phyloP scores from a whole-genome alignment of 129 eudicot species.

The Ambrosia trifida region DNA sequence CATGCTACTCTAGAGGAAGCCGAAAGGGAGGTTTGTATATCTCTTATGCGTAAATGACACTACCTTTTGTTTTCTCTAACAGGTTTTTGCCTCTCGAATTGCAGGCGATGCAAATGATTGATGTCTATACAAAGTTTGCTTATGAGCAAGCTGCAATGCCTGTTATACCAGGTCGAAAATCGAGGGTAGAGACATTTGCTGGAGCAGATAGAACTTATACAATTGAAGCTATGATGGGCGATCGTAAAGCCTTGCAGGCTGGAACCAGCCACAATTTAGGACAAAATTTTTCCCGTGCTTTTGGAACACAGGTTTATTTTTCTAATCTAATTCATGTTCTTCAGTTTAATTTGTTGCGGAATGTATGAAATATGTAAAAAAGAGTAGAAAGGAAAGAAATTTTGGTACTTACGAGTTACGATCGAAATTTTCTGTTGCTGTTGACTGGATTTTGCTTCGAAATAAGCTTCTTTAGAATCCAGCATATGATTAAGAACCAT shows the following conservation, averaged over 20 bases:
- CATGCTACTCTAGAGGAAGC: slow-evolving; percentile 94
- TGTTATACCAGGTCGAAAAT: slow-evolving; percentile 92
- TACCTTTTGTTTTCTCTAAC: slow-evolving; percentile 25
- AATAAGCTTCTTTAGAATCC: slow-evolving; percentile 13
- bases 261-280: slow-evolving; percentile 99
- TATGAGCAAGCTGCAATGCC: slow-evolving; percentile 98
- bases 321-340: not conserved
- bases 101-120: slow-evolving; percentile 97
- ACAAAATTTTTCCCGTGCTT: slow-evolving; percentile 96
- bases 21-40: slow-evolving; percentile 69
- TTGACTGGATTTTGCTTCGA: slow-evolving; percentile 15
- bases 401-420: not conserved
- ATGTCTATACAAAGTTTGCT: slow-evolving; percentile 83
- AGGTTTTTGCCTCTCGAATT: slow-evolving; percentile 32
- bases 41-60: slow-evolving; percentile 5
- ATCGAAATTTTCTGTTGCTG: not conserved
- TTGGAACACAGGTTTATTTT: slow-evolving; percentile 69
- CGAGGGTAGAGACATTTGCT: slow-evolving; percentile 95
- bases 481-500: slow-evolving; percentile 2
- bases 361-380: not conserved
- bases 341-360: not conserved
- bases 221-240: slow-evolving; percentile 99
- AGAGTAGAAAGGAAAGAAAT: not conserved
- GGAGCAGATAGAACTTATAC: slow-evolving; percentile 95
- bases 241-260: slow-evolving; percentile 93